Conservation (phyloP, 1,284 basidiomycete species). For the Crepidotus sp. region DNA sequence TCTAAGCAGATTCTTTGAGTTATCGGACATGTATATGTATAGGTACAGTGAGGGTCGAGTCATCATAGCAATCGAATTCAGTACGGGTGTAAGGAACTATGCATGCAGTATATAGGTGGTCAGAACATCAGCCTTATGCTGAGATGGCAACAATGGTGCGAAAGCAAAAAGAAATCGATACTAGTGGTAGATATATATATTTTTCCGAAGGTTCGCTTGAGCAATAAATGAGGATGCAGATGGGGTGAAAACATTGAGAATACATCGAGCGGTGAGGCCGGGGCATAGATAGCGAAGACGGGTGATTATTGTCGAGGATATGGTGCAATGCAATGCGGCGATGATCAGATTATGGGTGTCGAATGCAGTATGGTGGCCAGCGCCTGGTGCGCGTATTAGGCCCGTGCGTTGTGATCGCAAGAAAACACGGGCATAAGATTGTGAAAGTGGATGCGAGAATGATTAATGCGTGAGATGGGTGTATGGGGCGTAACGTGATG, state of each 20-base stretch:
- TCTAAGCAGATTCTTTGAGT: not conserved
- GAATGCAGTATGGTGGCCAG: conserved; percentile 7
- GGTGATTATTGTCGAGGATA: conserved; percentile 7
- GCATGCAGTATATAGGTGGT: conserved; percentile 2
- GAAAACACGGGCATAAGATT: conserved; percentile 53
- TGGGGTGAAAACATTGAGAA: conserved; percentile 3
- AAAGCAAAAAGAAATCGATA: conserved; percentile 15
- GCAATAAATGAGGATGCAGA: conserved; percentile 15
- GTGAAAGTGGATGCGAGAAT: conserved; percentile 43
- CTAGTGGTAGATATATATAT: conserved; percentile 17
- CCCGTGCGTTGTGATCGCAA: conserved; percentile 26
- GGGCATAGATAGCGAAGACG: conserved; percentile 8
- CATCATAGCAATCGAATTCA: conserved; percentile 11
- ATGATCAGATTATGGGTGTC: conserved; percentile 3
- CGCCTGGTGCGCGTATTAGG: conserved; percentile 19
- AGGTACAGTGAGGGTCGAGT: conserved; percentile 3
- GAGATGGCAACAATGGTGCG: conserved; percentile 11
- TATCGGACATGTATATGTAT: conserved; percentile 10
- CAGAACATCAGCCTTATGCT: conserved; percentile 18
- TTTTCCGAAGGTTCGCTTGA: conserved; percentile 5
- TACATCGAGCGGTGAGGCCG: conserved; percentile 13
- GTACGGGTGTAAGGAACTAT: conserved; percentile 6
- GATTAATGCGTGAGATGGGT: conserved; percentile 34
- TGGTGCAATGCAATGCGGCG: conserved; percentile 1
- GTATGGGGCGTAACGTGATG: conserved; percentile 30